Conservation (phyloP, 192 early-diverging fungal species). For the Coemansia sp. region DNA sequence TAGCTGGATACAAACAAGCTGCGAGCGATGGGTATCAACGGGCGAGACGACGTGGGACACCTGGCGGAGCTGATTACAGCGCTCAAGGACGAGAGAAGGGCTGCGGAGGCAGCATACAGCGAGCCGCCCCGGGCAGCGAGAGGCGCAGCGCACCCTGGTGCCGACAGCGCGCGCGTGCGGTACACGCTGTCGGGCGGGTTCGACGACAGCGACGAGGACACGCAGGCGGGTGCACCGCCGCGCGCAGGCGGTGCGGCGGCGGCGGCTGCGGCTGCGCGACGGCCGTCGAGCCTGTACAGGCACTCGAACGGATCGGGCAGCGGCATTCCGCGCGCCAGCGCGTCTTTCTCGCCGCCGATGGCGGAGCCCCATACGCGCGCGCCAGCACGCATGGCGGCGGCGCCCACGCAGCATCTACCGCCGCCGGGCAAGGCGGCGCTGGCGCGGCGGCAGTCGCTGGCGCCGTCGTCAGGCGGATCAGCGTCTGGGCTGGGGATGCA, state of each 20-base stretch:
- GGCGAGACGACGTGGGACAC: constrained; percentile 28
- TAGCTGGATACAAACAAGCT: constrained; percentile 40
- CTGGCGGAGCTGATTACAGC: constrained; percentile 26
- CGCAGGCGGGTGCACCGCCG: constrained; percentile 1
- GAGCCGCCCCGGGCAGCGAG: not conserved
- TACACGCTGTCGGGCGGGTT: constrained; percentile 1
- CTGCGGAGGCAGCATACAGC: not conserved
- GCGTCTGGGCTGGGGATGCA: not conserved
- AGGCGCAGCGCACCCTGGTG: not conserved
- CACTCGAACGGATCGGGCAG: constrained; percentile 23
- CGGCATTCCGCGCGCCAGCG: constrained; percentile 30
- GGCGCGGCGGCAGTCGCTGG: constrained; percentile 37
- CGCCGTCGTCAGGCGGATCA: constrained; percentile 11
- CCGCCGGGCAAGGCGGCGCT: constrained; percentile 21
- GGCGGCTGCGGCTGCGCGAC: not conserved
- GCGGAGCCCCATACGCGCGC: constrained; percentile 16
- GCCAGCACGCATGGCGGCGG: constrained; percentile 11
- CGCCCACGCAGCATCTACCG: constrained; percentile 29
- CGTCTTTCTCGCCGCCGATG: constrained; percentile 35
- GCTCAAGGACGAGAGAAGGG: constrained; percentile 7
- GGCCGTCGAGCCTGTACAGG: constrained; percentile 39
- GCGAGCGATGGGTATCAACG: constrained; percentile 30
- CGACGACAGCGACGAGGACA: constrained; percentile 41
- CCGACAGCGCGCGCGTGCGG: constrained; percentile 10
- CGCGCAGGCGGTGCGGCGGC: constrained; percentile 19